Evolutionary conservation across 129 eudicot genomes (phyloP), one percentile per base, ranked within the genome.

Genomic region (Cynara cardunculus): DNA sequence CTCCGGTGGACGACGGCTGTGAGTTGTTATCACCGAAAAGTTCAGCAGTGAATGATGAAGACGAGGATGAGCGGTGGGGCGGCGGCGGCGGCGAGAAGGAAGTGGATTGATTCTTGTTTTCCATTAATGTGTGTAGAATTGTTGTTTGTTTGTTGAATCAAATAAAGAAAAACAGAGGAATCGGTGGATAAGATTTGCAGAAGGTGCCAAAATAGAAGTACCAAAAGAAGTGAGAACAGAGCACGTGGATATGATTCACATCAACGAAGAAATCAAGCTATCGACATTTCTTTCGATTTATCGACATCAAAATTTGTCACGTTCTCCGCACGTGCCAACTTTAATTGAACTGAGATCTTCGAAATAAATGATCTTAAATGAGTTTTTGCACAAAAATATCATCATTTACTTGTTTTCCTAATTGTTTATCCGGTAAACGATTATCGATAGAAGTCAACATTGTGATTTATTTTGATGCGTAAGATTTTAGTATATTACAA

Each of bases 21-120:
- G 87, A 75, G 64, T 85, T 83, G 61, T 80, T 71, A 69, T 81
- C 61, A 30, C 92, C 92, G 84, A 90, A 90, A 27, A 90, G 83
- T 14, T 90, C 78, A 73, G 87, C 81, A 19, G 88, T 56, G 73
- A 84, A 79, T 66, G 87, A 84, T 19, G 90, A 59, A 32, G 86
- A 46, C 12, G 85, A 14, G 0, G 78, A 66, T 2, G 76, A n/a
- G n/a, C n/a, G n/a, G n/a, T n/a, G n/a, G n/a, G n/a, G n/a, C 34
- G 76, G 56, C 0, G 77, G 24, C 7, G 71, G n/a, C 35, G 77
- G 31, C 22, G 79, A 73, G 31, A 66, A 27, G 44, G 81, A 75
- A 70, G 77, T 35, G 65, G 81, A 24, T 35, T 83, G 80, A 80
- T 78, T 83, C n/a, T 83, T 83, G 44, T 76, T 85, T n/a, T 77